These are phyloP conservation scores for Dipteronia dyeriana DNA, from an alignment of 345 rosid genomes.

Conservation along the genomic window DNA sequence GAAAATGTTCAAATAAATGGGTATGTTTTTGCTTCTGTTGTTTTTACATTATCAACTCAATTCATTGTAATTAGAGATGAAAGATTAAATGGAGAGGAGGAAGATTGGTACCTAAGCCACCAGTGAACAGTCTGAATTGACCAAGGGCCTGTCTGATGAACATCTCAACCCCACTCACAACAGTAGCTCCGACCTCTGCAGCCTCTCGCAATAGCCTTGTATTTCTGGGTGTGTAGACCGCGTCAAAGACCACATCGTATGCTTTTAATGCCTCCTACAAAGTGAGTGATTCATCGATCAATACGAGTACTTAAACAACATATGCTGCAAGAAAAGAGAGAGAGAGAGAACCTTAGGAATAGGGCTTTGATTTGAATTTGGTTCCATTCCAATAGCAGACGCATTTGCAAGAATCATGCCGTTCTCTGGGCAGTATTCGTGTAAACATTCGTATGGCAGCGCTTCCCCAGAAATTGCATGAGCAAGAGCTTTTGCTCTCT, in stretches of 20 bases:
- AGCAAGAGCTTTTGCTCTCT: slow-evolving; percentile 35
- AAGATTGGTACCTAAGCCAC: slow-evolving; percentile 30
- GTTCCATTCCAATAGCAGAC: slow-evolving; percentile 37
- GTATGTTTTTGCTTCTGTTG: background rate
- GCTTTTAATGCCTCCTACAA: slow-evolving; percentile 32
- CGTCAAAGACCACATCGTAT: slow-evolving; percentile 36
- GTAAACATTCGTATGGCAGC: slow-evolving; percentile 26
- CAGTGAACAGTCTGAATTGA: slow-evolving; percentile 35
- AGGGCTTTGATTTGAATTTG: slow-evolving; percentile 27
- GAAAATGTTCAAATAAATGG: background rate
- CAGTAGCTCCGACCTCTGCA: slow-evolving; percentile 30
- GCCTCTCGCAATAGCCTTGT: slow-evolving; percentile 36
- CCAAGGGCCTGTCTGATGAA: slow-evolving; percentile 39
- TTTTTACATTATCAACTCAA: background rate
- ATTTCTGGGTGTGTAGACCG: slow-evolving; percentile 37
- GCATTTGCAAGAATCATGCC: slow-evolving; percentile 36
- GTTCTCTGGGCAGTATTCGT: slow-evolving; percentile 27
- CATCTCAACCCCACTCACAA: slow-evolving; percentile 41
- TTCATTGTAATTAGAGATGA: background rate
- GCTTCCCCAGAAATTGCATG: slow-evolving; percentile 38
- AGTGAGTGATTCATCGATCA: background rate
- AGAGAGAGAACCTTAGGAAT: slow-evolving; percentile 24
- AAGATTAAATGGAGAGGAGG: background rate
- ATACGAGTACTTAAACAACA: background rate
- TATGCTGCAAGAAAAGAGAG: background rate